Base-by-base conservation (phyloP, 2,329 filamentous ascomycete genomes). In the Myriosclerotinia scirpicola region DNA sequence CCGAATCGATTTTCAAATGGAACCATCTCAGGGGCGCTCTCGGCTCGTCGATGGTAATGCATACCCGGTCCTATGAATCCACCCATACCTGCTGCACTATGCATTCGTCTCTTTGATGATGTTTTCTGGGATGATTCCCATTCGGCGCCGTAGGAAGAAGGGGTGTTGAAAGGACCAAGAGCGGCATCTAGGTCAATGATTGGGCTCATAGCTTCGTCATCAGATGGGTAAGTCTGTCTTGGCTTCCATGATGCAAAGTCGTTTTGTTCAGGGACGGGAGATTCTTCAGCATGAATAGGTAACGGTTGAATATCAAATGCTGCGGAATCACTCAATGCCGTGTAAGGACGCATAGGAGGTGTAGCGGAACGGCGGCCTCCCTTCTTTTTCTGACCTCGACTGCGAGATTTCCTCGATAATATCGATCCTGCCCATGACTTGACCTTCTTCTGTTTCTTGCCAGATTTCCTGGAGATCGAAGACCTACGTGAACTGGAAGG, bases 101-200 rank as follows among this genome's bases (percentile, higher is more conserved):
- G 91, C 75, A 95, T 84, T 67, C 89, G 85, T 70, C 89, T 85
- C 73, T 89, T 87, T 54, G 81, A 82, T 14, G 71, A 83, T n/a
- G 83, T 82, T 67, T 81, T 81, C 71, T 90, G 87, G 9, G 87
- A 88, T 2, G 87, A 85, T 69, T 90, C 87, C 83, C 88, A 90
- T 68, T 88, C 87, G 2, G 85, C 80, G 67, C 87, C 88, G 14
- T 82, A 82, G 42, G 81, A 81, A 2, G 87, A 80, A 36, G 91
- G 90, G 0, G 93, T 96, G 73, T 96, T 95, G 78, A 97, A 96
- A 0, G 94, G 93, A 1, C 93, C 93, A 1, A 98, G 83, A 36
- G 94, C 95, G 22, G 93, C 94, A 79, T 99, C 95, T 53, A 99
- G 81, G 77, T 99, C 95, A 70, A 99, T 96, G 77, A 97, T 90